phyloP scores from a whole-genome alignment of 169 alveolate species.

The Babesia ovata region DNA sequence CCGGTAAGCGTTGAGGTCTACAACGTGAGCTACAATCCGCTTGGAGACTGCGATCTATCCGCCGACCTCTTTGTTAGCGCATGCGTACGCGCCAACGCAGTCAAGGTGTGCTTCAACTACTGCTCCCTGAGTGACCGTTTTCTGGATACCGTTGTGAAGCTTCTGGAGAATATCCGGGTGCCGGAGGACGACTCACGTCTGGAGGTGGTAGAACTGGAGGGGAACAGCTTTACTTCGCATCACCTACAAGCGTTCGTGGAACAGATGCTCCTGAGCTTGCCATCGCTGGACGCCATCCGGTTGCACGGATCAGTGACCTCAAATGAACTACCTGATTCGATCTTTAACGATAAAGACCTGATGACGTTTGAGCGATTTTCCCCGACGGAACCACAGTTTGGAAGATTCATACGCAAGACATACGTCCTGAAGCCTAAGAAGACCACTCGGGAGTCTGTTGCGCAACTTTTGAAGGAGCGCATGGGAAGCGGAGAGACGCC shows the following conservation, averaged over 20 bases:
- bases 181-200: not conserved
- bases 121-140: conserved; percentile 41
- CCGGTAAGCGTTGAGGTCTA: conserved; percentile 4
- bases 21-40: conserved; percentile 60
- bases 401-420: conserved; percentile 19
- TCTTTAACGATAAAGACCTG: not conserved
- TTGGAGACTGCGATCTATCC: conserved; percentile 46
- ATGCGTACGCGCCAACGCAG: conserved; percentile 15
- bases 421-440: conserved; percentile 40
- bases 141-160: conserved; percentile 2
- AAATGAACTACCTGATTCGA: not conserved
- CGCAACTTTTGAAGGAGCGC: not conserved
- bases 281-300: conserved; percentile 20
- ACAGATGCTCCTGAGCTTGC: conserved; percentile 8
- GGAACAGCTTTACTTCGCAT: conserved; percentile 24
- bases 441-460: conserved; percentile 45
- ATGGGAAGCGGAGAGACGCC: not conserved
- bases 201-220: conserved; percentile 57
- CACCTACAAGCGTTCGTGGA: conserved; percentile 23
- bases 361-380: conserved; percentile 28
- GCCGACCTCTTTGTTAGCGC: conserved; percentile 41
- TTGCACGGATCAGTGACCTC: conserved; percentile 29
- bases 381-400: conserved; percentile 37
- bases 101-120: conserved; percentile 40
- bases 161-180: not conserved